Percentiles rank a stretch among this genome's conserved stretches.
Evolutionary conservation across 768 basidiomycete species (phyloP).

Genomic region (Neoboletus subvelutipes): DNA sequence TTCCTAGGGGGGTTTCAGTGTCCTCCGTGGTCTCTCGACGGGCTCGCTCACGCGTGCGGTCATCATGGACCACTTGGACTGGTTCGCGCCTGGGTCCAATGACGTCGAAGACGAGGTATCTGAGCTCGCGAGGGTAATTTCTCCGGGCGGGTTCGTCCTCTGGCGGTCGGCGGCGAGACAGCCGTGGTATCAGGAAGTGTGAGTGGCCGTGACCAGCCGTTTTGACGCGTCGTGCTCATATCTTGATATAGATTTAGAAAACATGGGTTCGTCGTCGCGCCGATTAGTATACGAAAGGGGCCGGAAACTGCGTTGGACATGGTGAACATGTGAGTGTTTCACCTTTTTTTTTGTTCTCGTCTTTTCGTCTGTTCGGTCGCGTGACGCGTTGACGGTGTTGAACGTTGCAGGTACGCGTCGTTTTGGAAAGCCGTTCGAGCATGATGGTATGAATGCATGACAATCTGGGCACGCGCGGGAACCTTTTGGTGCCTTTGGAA

Average conservation of each 20-base stretch:
- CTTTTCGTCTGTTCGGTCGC: not conserved
- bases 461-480: not conserved
- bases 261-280: constrained; percentile 52
- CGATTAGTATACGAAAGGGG: constrained; percentile 54
- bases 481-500: not conserved
- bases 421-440: constrained; percentile 31
- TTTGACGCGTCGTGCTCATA: not conserved
- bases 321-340: constrained; percentile 61
- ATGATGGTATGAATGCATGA: constrained; percentile 2
- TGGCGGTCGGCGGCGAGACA: constrained; percentile 64
- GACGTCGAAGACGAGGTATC: constrained; percentile 52
- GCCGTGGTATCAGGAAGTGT: constrained; percentile 66
- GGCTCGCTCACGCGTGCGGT: constrained; percentile 59
- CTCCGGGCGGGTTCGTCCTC: constrained; percentile 57
- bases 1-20: constrained; percentile 31
- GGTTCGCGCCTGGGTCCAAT: constrained; percentile 48
- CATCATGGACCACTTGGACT: constrained; percentile 73
- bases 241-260: constrained; percentile 42
- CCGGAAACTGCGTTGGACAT: constrained; percentile 52
- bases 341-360: not conserved
- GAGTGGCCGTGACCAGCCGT: constrained; percentile 1
- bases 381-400: not conserved
- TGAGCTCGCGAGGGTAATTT: constrained; percentile 56
- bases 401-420: constrained; percentile 29
- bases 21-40: constrained; percentile 42